Percentiles rank a stretch among this genome's conserved stretches.
These are phyloP conservation scores for Mrakia hoshinonis DNA, from an alignment of 768 basidiomycete genomes.

Conservation along the genomic window DNA sequence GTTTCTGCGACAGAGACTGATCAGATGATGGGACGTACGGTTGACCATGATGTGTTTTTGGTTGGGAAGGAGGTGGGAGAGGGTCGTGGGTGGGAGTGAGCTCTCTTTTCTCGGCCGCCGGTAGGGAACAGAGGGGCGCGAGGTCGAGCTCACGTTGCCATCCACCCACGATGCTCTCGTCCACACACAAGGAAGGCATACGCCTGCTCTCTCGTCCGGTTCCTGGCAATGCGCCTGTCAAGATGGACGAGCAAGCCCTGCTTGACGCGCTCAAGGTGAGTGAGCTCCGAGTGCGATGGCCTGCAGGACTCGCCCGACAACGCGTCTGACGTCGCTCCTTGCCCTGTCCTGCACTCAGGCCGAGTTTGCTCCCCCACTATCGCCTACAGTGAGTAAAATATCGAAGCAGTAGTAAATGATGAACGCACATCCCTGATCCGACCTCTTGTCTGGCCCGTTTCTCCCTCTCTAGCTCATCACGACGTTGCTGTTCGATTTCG, in stretches of 20 bases:
- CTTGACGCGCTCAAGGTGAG: conserved; percentile 3
- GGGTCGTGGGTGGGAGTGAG: not conserved
- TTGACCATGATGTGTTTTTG: conserved; percentile 18
- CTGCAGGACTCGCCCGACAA: not conserved
- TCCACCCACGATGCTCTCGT: not conserved
- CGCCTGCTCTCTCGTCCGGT: not conserved
- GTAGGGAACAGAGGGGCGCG: not conserved
- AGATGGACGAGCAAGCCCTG: conserved; percentile 7
- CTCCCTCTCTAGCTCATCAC: conserved; percentile 17
- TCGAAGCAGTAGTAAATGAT: too few relatives aligned
- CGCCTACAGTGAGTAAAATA: conserved; percentile 18
- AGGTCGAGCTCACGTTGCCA: not conserved
- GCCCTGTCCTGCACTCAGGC: not conserved
- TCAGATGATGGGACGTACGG: not conserved
- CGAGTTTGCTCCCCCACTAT: conserved; percentile 23
- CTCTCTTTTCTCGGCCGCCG: not conserved
- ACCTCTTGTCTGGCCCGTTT: not conserved
- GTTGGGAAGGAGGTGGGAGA: not conserved
- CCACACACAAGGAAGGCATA: not conserved
- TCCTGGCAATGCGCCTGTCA: not conserved
- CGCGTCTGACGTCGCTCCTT: not conserved
- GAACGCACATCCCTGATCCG: too few relatives aligned
- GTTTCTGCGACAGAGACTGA: not conserved
- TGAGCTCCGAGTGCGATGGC: not conserved
- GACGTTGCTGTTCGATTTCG: conserved; percentile 14